Evolutionary conservation across 2,329 filamentous ascomycete genomes (phyloP).

Genomic region (Exophiala spinifera): DNA sequence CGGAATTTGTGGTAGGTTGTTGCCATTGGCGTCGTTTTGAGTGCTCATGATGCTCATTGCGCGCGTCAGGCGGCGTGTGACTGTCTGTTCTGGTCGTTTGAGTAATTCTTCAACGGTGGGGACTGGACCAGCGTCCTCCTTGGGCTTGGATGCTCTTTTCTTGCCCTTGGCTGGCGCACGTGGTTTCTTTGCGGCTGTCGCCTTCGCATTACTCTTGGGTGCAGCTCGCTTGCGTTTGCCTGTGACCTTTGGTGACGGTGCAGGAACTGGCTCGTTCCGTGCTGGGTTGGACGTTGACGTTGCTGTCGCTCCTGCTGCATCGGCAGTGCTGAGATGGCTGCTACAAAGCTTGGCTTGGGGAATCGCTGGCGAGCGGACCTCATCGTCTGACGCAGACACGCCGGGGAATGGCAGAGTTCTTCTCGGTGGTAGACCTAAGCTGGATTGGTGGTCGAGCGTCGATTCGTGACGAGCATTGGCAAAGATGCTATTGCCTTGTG

Average conservation of each 20-base stretch:
- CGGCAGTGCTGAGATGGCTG: neutral
- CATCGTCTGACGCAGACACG: too few relatives aligned
- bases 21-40: neutral
- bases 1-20: neutral
- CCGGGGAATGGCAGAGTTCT: conserved; percentile 35
- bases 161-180: conserved; percentile 8
- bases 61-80: conserved; percentile 1
- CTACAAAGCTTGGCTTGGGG: conserved; percentile 29
- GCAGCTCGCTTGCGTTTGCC: conserved; percentile 14
- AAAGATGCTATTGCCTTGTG: neutral
- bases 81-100: conserved; percentile 5
- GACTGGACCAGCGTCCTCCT: conserved; percentile 11
- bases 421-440: conserved; percentile 39
- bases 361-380: conserved; percentile 28
- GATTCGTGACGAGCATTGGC: too few relatives aligned
- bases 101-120: conserved; percentile 22
- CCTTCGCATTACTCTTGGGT: conserved; percentile 5
- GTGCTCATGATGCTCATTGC: neutral
- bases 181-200: conserved; percentile 16
- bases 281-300: neutral
- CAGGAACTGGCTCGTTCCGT: neutral
- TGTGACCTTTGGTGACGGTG: neutral
- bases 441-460: neutral
- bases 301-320: neutral
- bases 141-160: conserved; percentile 2